These are phyloP conservation scores for Petrea volubilis DNA, from an alignment of 257 asterid species.

Conservation along the genomic window DNA sequence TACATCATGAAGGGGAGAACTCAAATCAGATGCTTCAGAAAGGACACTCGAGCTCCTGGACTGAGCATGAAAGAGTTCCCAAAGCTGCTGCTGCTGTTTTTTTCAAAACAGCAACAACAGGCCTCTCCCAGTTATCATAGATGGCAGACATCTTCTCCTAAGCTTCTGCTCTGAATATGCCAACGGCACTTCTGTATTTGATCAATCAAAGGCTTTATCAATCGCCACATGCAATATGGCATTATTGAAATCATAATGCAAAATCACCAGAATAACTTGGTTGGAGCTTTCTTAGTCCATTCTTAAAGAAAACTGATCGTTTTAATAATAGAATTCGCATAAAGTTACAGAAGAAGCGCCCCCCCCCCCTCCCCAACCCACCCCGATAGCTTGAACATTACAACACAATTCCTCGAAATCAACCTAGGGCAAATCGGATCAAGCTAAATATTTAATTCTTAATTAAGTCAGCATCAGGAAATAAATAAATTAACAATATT, in stretches of 20 bases:
- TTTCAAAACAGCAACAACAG: slow-evolving; percentile 13
- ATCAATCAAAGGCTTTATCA: not conserved
- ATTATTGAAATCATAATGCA: not conserved
- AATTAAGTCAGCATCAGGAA: not conserved
- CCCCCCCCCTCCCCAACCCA: not conserved
- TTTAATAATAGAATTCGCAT: no score
- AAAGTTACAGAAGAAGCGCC: no score
- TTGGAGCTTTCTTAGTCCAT: no score
- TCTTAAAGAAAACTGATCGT: no score
- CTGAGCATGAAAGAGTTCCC: slow-evolving; percentile 14
- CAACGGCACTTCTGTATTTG: not conserved
- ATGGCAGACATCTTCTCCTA: slow-evolving; percentile 3
- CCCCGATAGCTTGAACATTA: not conserved
- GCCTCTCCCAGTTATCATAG: slow-evolving; percentile 25
- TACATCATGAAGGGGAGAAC: not conserved
- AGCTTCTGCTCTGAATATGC: not conserved
- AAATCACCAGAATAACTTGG: not conserved
- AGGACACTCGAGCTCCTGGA: slow-evolving; percentile 10
- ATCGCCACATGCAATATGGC: not conserved
- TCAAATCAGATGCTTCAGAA: not conserved
- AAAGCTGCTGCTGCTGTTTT: slow-evolving; percentile 15
- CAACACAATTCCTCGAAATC: not conserved
- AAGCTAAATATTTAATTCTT: not conserved
- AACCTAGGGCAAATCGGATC: not conserved
- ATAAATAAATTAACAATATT: not conserved